These are phyloP conservation scores for Diplogelasinospora grovesii DNA, from an alignment of 495 filamentous ascomycete genomes.

Conservation along the genomic window DNA sequence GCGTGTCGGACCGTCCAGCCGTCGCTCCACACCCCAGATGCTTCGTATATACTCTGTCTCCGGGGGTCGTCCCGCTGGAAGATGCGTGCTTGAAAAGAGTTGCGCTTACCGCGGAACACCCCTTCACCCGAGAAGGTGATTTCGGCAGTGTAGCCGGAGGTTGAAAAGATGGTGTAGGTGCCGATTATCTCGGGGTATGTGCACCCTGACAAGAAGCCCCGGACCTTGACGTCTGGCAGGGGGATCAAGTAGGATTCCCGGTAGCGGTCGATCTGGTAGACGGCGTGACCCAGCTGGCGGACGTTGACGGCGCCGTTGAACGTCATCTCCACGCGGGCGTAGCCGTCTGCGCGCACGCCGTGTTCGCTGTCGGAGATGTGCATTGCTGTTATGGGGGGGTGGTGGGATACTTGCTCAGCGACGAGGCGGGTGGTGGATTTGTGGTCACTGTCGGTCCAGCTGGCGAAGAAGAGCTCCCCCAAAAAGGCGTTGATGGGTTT, in stretches of 20 bases:
- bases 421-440: constrained; percentile 71
- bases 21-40: constrained; percentile 34
- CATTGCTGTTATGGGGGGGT: constrained; percentile 84
- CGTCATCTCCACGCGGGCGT: constrained; percentile 80
- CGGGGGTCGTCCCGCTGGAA: constrained; percentile 14
- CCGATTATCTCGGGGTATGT: constrained; percentile 38
- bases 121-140: constrained; percentile 33
- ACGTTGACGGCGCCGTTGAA: constrained; percentile 74
- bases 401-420: constrained; percentile 53
- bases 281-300: constrained; percentile 76
- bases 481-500: constrained; percentile 39
- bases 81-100: constrained; percentile 24
- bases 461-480: constrained; percentile 45
- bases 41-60: constrained; percentile 23
- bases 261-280: constrained; percentile 38
- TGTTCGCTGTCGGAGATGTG: constrained; percentile 68
- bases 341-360: constrained; percentile 72
- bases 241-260: constrained; percentile 46
- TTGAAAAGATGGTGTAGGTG: constrained; percentile 29
- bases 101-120: constrained; percentile 28
- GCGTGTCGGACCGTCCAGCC: constrained; percentile 31
- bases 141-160: constrained; percentile 30
- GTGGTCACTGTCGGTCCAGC: constrained; percentile 63
- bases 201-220: constrained; percentile 35
- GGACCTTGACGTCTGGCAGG: constrained; percentile 38